Percentiles rank a stretch among this genome's conserved stretches.
These are phyloP conservation scores for Podospora pseudocomata DNA, from an alignment of 495 filamentous ascomycete species.

Conservation along the genomic window DNA sequence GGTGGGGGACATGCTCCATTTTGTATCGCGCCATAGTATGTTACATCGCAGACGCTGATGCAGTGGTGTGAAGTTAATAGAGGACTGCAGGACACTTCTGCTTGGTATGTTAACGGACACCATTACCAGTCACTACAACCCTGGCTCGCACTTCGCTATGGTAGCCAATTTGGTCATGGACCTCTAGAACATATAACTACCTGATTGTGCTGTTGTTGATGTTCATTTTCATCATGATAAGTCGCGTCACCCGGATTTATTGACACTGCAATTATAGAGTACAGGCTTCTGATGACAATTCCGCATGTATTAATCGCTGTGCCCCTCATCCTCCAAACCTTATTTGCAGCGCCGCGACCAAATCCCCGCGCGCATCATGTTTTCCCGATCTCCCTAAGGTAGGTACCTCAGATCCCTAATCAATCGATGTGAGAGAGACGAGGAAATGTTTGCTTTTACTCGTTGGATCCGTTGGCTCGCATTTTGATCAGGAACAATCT, in stretches of 20 bases:
- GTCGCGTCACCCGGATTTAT: too few species aligned
- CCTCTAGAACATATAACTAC: neutral
- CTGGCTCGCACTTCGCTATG: conserved; percentile 2
- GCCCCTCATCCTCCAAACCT: neutral
- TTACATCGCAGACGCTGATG: neutral
- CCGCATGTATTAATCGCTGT: neutral
- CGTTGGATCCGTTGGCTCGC: too few species aligned
- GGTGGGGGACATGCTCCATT: neutral
- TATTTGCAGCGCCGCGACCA: conserved; percentile 5
- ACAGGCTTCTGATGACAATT: neutral
- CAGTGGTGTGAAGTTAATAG: neutral
- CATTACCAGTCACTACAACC: neutral
- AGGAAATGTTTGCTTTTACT: neutral
- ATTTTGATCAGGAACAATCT: too few species aligned
- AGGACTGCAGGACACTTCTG: neutral
- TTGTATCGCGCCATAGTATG: neutral
- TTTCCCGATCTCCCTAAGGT: too few species aligned
- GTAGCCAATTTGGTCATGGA: neutral
- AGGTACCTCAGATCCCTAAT: too few species aligned
- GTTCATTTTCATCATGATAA: neutral
- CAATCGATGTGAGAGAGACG: too few species aligned
- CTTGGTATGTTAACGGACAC: neutral
- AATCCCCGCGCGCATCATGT: neutral
- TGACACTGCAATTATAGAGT: neutral
- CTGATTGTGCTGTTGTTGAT: neutral